Evolutionary conservation across 176 grass and related monocot species (phyloP).

Genomic region (Oryza brachyantha): DNA sequence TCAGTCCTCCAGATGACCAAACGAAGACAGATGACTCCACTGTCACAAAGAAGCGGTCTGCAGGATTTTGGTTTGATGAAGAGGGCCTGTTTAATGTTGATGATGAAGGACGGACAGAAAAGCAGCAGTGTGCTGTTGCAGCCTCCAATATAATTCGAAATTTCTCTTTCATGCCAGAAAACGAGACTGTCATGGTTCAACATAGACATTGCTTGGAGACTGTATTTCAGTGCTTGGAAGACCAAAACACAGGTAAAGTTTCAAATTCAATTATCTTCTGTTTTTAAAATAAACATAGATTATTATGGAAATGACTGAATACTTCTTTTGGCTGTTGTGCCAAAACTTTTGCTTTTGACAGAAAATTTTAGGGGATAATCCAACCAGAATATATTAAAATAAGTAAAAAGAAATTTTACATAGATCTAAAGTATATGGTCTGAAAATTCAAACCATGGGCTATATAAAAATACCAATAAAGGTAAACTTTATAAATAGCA

Average conservation of each 20-base stretch:
- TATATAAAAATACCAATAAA: background rate
- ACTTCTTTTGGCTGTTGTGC: background rate
- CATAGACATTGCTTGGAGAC: conserved; percentile 98
- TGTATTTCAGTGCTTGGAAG: conserved; percentile 91
- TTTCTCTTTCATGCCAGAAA: conserved; percentile 99
- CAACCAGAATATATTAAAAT: background rate
- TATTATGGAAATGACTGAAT: conserved; percentile 7
- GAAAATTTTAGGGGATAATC: background rate
- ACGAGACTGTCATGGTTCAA: conserved; percentile 91
- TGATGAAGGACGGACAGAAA: conserved; percentile 86
- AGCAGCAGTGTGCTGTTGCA: conserved; percentile 85
- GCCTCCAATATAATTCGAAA: conserved; percentile 97
- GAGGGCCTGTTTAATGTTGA: conserved; percentile 93
- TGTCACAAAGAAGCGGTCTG: conserved; percentile 53
- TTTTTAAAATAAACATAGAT: background rate
- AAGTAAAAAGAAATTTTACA: background rate
- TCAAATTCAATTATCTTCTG: conserved; percentile 19
- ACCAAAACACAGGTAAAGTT: conserved; percentile 72
- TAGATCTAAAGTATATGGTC: background rate
- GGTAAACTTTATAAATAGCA: background rate
- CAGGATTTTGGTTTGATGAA: conserved; percentile 83
- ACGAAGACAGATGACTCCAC: conserved; percentile 41
- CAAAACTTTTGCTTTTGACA: background rate
- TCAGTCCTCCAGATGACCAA: conserved; percentile 46
- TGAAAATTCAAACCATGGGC: background rate